phyloP scores from a whole-genome alignment of 1,284 basidiomycete genomes.

The Cryptococcus sp. region DNA sequence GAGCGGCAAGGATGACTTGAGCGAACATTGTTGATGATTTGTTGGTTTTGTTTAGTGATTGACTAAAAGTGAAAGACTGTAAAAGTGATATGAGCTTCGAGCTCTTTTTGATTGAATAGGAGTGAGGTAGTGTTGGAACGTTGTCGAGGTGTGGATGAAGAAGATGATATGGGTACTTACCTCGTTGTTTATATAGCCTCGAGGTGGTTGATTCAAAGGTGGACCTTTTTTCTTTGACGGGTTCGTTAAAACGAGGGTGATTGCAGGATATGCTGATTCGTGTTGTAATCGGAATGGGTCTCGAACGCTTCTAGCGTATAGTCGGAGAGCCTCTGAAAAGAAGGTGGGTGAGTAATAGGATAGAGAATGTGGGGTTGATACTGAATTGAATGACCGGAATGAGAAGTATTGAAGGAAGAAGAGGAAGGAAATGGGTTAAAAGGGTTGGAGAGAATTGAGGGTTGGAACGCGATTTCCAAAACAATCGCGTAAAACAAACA shows the following conservation, averaged over 20 bases:
- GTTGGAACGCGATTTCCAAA: not conserved
- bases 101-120: not conserved
- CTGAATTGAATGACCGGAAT: not conserved
- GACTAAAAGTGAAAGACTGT: not conserved
- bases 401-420: not conserved
- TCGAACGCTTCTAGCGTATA: not conserved
- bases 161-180: not conserved
- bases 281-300: not conserved
- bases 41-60: not conserved
- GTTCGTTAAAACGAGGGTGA: not conserved
- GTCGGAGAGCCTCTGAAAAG: not conserved
- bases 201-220: not conserved
- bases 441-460: not conserved
- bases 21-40: slow-evolving; percentile 29
- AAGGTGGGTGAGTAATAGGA: not conserved
- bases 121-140: not conserved
- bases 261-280: not conserved
- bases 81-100: not conserved
- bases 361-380: not conserved
- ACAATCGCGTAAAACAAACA: too few relatives aligned
- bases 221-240: not conserved
- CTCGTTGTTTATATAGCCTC: too few relatives aligned
- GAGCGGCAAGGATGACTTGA: slow-evolving; percentile 50
- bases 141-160: not conserved
- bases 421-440: not conserved